Evolutionary conservation across 2,329 filamentous ascomycete genomes (phyloP), one percentile per base, ranked within the genome.

Genomic region (Cladosporium sp.): DNA sequence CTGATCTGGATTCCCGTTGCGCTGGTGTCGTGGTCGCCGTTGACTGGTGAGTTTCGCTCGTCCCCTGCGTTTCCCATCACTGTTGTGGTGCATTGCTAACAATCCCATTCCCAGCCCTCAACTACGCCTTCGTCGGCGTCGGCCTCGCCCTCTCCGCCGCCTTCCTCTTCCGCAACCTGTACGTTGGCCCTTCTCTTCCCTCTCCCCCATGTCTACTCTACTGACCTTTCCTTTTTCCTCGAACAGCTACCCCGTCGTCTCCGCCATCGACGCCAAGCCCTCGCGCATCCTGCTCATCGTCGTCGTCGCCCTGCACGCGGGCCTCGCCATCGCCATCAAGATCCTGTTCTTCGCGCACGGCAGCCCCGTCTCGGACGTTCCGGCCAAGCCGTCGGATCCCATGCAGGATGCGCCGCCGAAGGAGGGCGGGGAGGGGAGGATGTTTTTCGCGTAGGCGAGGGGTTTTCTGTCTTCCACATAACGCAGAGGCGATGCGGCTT

Each of bases 1-100:
- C 77, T 98, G 64, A 89, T 98, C 66, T 98, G 93, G 93, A 91
- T 98, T 62, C 89, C 87, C 2, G 91, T 98, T 41, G 91, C 93
- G 44, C 74, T 95, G 57, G 88, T 96, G 61, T 90, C 86, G 68
- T 96, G 91, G 87, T 92, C 87, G 58, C 86, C 87, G 49, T 75
- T 96, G 62, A 84, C 83, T 51, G 83, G 74, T 77, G 63, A 63
- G 72, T 28, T 28, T 28, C 22, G 22, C 22, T 28, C 22, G 22
- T 66, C 16, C 22, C 22, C 4, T 10, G 16, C 10, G 9, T n/a
- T n/a, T 40, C 13, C 16, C 2, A n/a, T 28, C 22, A 28, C 22
- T 28, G 22, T 5, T 28, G 3, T 28, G 22, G 7, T 28, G 22
- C 22, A 28, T 37, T 43, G 49, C 58, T 63, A 43, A 63, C 54